phyloP scores from a whole-genome alignment of 192 early-diverging fungal genomes.

The Gamsiella multidivaricata region DNA sequence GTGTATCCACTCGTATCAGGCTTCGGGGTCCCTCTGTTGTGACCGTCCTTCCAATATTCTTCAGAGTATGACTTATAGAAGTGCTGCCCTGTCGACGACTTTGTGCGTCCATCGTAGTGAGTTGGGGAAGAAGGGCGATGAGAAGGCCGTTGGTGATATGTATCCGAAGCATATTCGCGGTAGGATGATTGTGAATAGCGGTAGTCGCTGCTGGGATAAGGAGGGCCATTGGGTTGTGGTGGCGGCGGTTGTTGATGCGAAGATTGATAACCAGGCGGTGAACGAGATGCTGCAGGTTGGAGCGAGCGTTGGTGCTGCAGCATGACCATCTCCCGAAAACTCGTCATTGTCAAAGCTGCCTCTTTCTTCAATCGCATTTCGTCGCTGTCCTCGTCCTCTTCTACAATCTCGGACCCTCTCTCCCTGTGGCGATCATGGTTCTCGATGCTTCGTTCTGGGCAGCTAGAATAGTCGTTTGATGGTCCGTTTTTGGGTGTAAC shows the following conservation, averaged over 20 bases:
- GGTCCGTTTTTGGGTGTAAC: background rate
- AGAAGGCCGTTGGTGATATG: conserved; percentile 1
- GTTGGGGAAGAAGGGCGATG: background rate
- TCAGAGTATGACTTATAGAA: background rate
- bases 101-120: background rate
- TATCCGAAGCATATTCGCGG: background rate
- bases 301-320: conserved; percentile 12
- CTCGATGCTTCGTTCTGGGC: background rate
- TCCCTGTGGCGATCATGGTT: background rate
- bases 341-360: conserved; percentile 39
- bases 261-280: background rate
- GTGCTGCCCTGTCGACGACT: background rate
- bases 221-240: background rate
- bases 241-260: background rate
- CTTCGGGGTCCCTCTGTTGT: background rate
- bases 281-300: background rate
- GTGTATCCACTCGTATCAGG: background rate
- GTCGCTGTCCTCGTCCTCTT: conserved; percentile 17
- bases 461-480: background rate
- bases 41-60: conserved; percentile 1
- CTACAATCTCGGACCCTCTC: background rate
- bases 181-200: background rate
- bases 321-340: conserved; percentile 26
- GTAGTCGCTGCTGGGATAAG: background rate
- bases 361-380: conserved; percentile 35